Evolutionary conservation across 305 asterid species (phyloP).

Genomic region (Ajuga reptans): DNA sequence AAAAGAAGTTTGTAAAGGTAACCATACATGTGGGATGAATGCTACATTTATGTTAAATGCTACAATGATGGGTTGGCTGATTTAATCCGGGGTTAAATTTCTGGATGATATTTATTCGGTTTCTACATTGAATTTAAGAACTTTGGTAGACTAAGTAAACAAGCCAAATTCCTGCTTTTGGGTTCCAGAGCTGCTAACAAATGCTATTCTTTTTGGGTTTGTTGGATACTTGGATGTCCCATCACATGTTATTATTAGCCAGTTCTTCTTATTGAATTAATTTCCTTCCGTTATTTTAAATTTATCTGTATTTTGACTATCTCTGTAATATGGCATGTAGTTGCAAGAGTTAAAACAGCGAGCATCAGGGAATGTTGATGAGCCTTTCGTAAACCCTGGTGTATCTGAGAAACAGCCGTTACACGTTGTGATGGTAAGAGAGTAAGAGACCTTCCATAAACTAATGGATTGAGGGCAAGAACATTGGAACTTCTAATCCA

Average conservation of each 20-base stretch:
- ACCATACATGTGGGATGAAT: neutral
- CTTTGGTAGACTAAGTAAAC: neutral
- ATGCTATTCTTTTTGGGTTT: neutral
- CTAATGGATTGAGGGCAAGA: neutral
- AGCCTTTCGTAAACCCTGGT: slow-evolving; percentile 71
- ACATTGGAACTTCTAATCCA: neutral
- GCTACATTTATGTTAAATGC: neutral
- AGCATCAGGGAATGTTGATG: slow-evolving; percentile 68
- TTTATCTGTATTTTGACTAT: slow-evolving; percentile 16
- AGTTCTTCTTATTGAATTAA: no score
- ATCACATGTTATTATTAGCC: neutral
- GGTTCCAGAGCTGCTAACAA: neutral
- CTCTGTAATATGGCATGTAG: slow-evolving; percentile 32
- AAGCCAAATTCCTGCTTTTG: neutral
- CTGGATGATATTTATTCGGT: neutral
- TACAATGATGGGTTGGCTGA: neutral
- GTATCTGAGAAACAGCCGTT: slow-evolving; percentile 83
- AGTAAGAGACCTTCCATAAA: slow-evolving; percentile 1
- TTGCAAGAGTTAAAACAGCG: slow-evolving; percentile 93
- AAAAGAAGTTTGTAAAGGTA: no score
- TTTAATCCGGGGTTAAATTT: neutral
- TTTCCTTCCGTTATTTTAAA: neutral
- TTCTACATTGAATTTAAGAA: neutral
- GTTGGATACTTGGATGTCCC: slow-evolving; percentile 1
- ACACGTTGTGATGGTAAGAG: slow-evolving; percentile 90